A percentile compares a stretch with the other conserved stretches of the same genome.
Conservation (phyloP, 73 alveolate genomes). For the Diophrys sp. region DNA sequence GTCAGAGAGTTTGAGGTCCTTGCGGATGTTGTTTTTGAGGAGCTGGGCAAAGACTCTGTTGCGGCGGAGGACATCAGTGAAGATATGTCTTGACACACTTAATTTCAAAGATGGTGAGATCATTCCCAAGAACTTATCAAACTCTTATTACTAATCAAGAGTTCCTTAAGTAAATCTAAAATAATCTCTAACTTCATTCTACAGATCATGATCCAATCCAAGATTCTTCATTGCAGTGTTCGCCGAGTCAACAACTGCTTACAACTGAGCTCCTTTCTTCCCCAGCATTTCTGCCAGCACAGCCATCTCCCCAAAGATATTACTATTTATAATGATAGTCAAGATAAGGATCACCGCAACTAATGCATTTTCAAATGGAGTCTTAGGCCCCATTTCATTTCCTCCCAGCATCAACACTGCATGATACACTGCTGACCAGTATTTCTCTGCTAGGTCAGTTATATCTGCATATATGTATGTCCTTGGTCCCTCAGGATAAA, state of each 20-base stretch:
- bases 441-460: too few relatives aligned
- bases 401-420: slow-evolving; percentile 6
- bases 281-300: neutral
- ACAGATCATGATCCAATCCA: neutral
- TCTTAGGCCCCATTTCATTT: slow-evolving; percentile 13
- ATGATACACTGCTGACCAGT: neutral
- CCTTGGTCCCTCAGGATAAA: neutral
- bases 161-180: slow-evolving; percentile 34
- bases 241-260: slow-evolving; percentile 1
- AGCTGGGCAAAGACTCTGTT: slow-evolving; percentile 42
- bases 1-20: too few relatives aligned
- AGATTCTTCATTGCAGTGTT: slow-evolving; percentile 45
- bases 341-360: neutral
- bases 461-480: too few relatives aligned
- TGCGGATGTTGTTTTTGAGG: too few relatives aligned
- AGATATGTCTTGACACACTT: slow-evolving; percentile 36
- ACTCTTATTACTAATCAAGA: slow-evolving; percentile 52
- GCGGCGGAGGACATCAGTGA: slow-evolving; percentile 21
- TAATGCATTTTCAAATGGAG: neutral
- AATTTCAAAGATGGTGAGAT: slow-evolving; percentile 53
- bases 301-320: slow-evolving; percentile 6
- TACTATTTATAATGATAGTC: neutral
- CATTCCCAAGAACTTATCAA: slow-evolving; percentile 33
- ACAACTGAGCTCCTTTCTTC: neutral
- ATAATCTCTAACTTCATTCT: slow-evolving; percentile 23